Conservation (phyloP, 208 protist genomes). For the Trypanosoma scelopori region DNA sequence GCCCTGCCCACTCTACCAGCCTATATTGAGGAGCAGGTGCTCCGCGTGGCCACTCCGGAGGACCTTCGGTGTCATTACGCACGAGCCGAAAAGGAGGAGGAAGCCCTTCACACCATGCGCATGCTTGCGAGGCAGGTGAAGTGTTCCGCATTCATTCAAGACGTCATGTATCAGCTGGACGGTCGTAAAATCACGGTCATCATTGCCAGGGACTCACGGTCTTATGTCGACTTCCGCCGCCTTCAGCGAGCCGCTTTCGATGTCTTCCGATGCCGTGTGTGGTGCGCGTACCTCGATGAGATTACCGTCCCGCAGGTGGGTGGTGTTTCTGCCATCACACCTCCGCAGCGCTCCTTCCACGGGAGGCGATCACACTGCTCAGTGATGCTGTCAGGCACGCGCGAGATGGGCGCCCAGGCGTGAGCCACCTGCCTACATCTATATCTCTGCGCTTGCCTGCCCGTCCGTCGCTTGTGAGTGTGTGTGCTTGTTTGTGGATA, state of each 20-base stretch:
- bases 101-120: conserved; percentile 53
- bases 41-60: conserved; percentile 41
- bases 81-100: conserved; percentile 39
- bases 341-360: conserved; percentile 8
- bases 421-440: neutral
- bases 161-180: conserved; percentile 79
- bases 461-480: neutral
- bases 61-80: conserved; percentile 41
- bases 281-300: conserved; percentile 82
- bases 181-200: conserved; percentile 79
- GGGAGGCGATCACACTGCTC: neutral
- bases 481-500: neutral
- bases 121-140: conserved; percentile 49
- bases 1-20: neutral
- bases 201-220: conserved; percentile 46
- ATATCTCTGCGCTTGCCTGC: neutral
- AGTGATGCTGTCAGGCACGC: neutral
- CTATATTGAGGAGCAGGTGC: conserved; percentile 10
- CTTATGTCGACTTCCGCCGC: conserved; percentile 76
- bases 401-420: conserved; percentile 2
- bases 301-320: conserved; percentile 27
- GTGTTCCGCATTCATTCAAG: conserved; percentile 46
- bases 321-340: neutral
- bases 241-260: conserved; percentile 75
- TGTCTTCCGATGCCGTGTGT: conserved; percentile 76